A percentile compares a stretch with the other conserved stretches of the same genome.
phyloP scores from a whole-genome alignment of 1,284 basidiomycete genomes.

The Leccinum insigne region DNA sequence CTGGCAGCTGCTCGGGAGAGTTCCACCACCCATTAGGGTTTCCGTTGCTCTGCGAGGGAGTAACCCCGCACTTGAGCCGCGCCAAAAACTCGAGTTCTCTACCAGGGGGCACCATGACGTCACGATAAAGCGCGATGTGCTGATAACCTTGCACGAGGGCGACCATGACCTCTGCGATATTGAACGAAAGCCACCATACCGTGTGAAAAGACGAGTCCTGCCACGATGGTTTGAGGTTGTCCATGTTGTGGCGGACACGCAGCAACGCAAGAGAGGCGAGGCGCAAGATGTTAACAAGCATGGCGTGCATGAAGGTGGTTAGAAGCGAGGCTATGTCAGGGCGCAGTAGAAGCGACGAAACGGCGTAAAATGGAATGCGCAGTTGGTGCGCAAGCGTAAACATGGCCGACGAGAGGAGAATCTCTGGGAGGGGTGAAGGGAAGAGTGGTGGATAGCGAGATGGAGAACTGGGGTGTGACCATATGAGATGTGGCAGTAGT shows the following conservation, averaged over 20 bases:
- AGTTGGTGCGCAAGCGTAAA: constrained; percentile 62
- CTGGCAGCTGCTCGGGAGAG: constrained; percentile 15
- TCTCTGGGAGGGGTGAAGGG: constrained; percentile 59
- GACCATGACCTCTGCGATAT: constrained; percentile 60
- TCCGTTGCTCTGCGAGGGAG: constrained; percentile 13
- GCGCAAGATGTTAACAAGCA: constrained; percentile 53
- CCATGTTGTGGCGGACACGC: constrained; percentile 47
- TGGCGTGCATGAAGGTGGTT: constrained; percentile 49
- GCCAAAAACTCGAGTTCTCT: constrained; percentile 37
- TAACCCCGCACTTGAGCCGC: constrained; percentile 18
- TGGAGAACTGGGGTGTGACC: constrained; percentile 36
- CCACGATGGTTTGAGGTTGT: constrained; percentile 47
- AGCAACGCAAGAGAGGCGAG: constrained; percentile 56
- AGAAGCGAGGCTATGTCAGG: constrained; percentile 43
- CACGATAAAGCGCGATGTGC: constrained; percentile 61
- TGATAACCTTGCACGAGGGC: constrained; percentile 69
- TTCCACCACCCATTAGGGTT: constrained; percentile 14
- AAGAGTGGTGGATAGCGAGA: constrained; percentile 47
- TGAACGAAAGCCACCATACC: constrained; percentile 76
- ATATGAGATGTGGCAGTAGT: constrained; percentile 46
- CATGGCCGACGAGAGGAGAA: constrained; percentile 56
- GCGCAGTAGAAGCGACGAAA: constrained; percentile 29
- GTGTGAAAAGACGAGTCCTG: constrained; percentile 58
- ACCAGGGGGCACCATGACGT: constrained; percentile 55
- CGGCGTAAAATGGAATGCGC: constrained; percentile 49